These are phyloP conservation scores for Lomentospora prolificans DNA, from an alignment of 2,329 filamentous ascomycete genomes.

Conservation along the genomic window DNA sequence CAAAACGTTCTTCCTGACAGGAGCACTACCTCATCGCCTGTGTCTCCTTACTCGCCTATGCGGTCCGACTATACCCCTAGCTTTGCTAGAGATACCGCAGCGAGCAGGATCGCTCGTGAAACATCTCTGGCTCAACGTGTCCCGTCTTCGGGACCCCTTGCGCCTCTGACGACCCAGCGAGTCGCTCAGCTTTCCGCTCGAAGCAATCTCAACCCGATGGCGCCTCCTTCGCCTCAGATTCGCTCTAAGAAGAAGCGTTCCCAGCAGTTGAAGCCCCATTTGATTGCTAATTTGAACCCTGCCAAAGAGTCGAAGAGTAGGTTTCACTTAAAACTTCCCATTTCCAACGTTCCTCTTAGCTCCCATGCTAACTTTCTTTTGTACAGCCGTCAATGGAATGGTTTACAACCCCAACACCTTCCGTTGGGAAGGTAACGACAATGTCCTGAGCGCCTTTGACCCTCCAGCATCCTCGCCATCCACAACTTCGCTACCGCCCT, in stretches of 20 bases:
- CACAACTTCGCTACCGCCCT: constrained; percentile 29
- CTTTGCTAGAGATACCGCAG: constrained; percentile 56
- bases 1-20: constrained; percentile 46
- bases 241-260: constrained; percentile 50
- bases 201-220: constrained; percentile 34
- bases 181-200: constrained; percentile 42
- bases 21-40: constrained; percentile 40
- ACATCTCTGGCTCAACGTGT: constrained; percentile 50
- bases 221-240: constrained; percentile 28
- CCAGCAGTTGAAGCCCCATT: constrained; percentile 66
- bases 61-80: constrained; percentile 45
- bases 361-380: neutral
- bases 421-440: constrained; percentile 95
- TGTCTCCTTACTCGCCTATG: constrained; percentile 47
- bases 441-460: constrained; percentile 71
- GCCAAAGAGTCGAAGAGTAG: constrained; percentile 73
- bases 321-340: constrained; percentile 19
- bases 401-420: constrained; percentile 81
- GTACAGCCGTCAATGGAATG: constrained; percentile 84
- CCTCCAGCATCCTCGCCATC: constrained; percentile 44
- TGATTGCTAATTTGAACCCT: constrained; percentile 75
- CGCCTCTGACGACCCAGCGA: constrained; percentile 45
- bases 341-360: neutral
- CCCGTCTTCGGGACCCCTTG: constrained; percentile 42
- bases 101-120: constrained; percentile 56